Evolutionary conservation across 2,329 filamentous ascomycete species (phyloP).

Genomic region (Chaetomiaceae sp.): DNA sequence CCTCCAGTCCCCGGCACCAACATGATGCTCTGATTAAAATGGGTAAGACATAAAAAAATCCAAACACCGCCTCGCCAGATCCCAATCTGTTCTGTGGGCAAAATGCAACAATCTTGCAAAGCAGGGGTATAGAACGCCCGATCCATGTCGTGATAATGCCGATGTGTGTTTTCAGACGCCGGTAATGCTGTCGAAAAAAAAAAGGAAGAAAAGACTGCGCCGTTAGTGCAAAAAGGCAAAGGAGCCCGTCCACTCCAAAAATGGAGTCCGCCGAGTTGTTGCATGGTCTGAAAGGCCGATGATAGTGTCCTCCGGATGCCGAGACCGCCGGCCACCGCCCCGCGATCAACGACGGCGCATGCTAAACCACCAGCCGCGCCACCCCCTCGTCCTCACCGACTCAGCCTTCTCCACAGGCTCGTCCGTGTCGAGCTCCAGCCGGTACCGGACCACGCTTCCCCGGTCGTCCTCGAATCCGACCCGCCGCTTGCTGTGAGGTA

Average conservation of each 20-base stretch:
- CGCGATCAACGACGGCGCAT: conserved; percentile 15
- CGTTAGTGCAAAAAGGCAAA: conserved; percentile 8
- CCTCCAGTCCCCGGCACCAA: neutral
- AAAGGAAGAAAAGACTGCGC: conserved; percentile 9
- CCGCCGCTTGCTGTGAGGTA: conserved; percentile 45
- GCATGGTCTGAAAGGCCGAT: too few species aligned
- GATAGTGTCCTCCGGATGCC: too few species aligned
- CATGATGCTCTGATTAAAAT: conserved; percentile 1
- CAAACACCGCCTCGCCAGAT: conserved; percentile 1
- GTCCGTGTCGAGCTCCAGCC: conserved; percentile 52
- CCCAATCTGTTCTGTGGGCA: conserved; percentile 7
- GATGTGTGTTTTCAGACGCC: conserved; percentile 6
- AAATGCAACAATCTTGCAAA: conserved; percentile 10
- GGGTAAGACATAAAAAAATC: neutral
- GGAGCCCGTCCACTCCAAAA: neutral
- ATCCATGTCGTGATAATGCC: conserved; percentile 11
- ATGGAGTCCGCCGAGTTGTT: too few species aligned
- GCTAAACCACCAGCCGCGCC: conserved; percentile 25
- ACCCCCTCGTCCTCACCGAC: conserved; percentile 10
- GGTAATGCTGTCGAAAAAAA: conserved; percentile 8
- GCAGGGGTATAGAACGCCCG: conserved; percentile 22
- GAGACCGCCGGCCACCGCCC: too few species aligned
- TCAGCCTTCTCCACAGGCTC: conserved; percentile 25
- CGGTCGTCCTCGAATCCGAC: conserved; percentile 57
- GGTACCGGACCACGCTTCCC: conserved; percentile 59